Evolutionary conservation across 2,329 filamentous ascomycete species (phyloP).

Genomic region (Aspergillus udagawae): DNA sequence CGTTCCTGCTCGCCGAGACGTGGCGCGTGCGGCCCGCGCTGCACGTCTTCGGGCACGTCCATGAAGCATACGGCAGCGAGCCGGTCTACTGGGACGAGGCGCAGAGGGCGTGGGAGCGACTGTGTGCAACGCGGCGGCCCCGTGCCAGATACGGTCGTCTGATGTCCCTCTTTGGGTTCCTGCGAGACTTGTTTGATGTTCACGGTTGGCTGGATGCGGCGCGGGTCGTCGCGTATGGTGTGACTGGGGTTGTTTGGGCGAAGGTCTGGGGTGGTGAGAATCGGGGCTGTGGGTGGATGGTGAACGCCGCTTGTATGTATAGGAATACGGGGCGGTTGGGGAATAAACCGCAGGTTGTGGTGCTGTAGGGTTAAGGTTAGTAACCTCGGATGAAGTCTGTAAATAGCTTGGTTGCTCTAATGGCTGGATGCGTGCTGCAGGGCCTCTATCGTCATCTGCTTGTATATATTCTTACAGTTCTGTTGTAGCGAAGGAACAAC

Average conservation of each 20-base stretch:
- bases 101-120: constrained; percentile 67
- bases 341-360: constrained; percentile 38
- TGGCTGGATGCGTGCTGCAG: no score
- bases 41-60: constrained; percentile 83
- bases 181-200: constrained; percentile 36
- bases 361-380: constrained; percentile 7
- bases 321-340: constrained; percentile 31
- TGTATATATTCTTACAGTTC: no score
- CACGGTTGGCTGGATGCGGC: constrained; percentile 47
- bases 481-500: no score
- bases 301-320: constrained; percentile 56
- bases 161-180: constrained; percentile 21
- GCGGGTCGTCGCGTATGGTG: constrained; percentile 50
- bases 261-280: constrained; percentile 54
- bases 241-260: constrained; percentile 57
- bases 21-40: constrained; percentile 70
- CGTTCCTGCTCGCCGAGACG: constrained; percentile 65
- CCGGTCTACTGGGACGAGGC: constrained; percentile 70
- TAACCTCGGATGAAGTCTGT: background rate
- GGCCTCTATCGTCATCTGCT: no score
- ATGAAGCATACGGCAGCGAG: constrained; percentile 69
- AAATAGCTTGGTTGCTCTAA: background rate
- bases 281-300: constrained; percentile 46
- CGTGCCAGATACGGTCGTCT: constrained; percentile 22
- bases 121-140: constrained; percentile 43